Conservation (phyloP, 2,329 filamentous ascomycete genomes). For the Xylariaceae sp. region DNA sequence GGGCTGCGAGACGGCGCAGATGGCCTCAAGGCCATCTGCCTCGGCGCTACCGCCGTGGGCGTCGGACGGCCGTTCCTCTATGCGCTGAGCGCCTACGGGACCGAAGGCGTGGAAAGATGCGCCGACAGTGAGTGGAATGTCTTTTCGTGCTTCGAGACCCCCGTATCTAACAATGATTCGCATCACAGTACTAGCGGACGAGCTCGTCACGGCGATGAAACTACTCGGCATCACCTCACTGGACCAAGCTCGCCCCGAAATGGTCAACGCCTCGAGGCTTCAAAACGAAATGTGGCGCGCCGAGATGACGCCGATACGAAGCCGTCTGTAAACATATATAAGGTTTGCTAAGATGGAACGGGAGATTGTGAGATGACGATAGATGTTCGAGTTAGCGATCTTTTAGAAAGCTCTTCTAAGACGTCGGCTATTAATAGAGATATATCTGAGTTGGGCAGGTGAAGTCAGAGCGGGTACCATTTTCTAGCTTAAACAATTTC, state of each 20-base stretch:
- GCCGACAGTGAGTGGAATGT: slow-evolving; percentile 28
- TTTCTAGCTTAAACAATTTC: too few relatives aligned
- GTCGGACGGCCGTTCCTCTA: slow-evolving; percentile 50
- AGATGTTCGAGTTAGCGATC: neutral
- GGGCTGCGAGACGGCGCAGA: slow-evolving; percentile 51
- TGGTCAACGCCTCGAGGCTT: slow-evolving; percentile 47
- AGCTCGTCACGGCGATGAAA: slow-evolving; percentile 52
- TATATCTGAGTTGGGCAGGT: too few relatives aligned
- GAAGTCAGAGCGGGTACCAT: too few relatives aligned
- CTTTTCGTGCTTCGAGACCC: neutral
- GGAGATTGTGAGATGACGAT: neutral
- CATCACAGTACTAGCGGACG: slow-evolving; percentile 39
- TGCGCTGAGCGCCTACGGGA: slow-evolving; percentile 42
- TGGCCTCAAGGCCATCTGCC: slow-evolving; percentile 49
- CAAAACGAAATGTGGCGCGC: slow-evolving; percentile 39
- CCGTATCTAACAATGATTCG: slow-evolving; percentile 5
- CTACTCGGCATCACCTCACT: slow-evolving; percentile 53
- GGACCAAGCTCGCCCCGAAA: slow-evolving; percentile 50
- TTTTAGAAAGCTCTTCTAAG: neutral
- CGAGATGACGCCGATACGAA: slow-evolving; percentile 21
- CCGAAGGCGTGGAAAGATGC: slow-evolving; percentile 35
- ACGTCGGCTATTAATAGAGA: too few relatives aligned
- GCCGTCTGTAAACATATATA: slow-evolving; percentile 15
- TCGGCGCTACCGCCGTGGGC: slow-evolving; percentile 51
- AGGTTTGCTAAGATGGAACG: neutral